These are phyloP conservation scores for Lithospermum erythrorhizon DNA, from an alignment of 257 asterid species.

Conservation along the genomic window DNA sequence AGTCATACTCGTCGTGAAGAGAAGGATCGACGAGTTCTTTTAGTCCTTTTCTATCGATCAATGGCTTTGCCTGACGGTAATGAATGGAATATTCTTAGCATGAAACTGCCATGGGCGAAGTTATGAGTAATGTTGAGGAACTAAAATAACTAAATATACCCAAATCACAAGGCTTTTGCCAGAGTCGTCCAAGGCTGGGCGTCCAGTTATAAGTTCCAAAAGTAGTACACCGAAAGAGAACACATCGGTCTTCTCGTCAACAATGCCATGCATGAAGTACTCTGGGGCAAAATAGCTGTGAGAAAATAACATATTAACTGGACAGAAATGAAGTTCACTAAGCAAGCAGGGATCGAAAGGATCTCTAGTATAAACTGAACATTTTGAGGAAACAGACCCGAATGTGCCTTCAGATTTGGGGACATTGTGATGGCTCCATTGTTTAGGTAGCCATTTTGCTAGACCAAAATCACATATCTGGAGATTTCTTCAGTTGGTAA, in stretches of 20 bases:
- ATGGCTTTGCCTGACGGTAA: slow-evolving; percentile 48
- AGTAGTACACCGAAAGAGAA: neutral
- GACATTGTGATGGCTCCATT: slow-evolving; percentile 52
- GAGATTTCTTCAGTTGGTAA: slow-evolving; percentile 5
- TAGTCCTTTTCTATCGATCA: slow-evolving; percentile 30
- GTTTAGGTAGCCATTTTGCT: slow-evolving; percentile 71
- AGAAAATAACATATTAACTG: too few species aligned
- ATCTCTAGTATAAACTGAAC: too few species aligned
- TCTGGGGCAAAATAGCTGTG: neutral
- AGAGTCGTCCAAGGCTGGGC: neutral
- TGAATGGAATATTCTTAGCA: neutral
- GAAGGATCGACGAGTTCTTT: slow-evolving; percentile 39
- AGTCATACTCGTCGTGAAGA: slow-evolving; percentile 27
- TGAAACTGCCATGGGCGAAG: neutral
- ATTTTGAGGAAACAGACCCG: slow-evolving; percentile 33
- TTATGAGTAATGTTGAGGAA: neutral
- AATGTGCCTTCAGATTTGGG: slow-evolving; percentile 70
- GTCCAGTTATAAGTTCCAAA: neutral
- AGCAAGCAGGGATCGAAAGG: too few species aligned
- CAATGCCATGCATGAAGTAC: neutral
- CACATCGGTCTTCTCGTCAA: neutral
- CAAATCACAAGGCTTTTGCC: neutral
- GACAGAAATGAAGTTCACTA: too few species aligned
- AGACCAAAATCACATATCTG: slow-evolving; percentile 81
- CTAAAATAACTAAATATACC: slow-evolving; percentile 33